Conservation (phyloP, 2,329 filamentous ascomycete species). For the Fusarium sp. region DNA sequence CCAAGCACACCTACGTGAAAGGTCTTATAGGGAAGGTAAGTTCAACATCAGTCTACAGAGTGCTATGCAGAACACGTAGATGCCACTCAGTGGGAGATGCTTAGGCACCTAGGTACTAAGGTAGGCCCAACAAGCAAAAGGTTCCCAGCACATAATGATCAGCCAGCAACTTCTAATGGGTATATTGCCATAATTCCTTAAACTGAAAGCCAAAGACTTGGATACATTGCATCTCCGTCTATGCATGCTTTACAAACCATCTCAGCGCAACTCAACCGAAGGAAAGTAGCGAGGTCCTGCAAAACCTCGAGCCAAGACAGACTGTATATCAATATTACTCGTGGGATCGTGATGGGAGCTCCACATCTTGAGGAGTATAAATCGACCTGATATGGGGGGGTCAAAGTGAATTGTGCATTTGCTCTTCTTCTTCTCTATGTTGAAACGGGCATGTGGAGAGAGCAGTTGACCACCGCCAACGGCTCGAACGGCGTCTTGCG, state of each 20-base stretch:
- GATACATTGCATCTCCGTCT: background rate
- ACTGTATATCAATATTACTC: slow-evolving; percentile 88
- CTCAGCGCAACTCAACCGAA: slow-evolving; percentile 67
- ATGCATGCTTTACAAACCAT: background rate
- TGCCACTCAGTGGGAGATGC: background rate
- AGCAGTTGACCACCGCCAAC: slow-evolving; percentile 70
- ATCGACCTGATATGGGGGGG: slow-evolving; percentile 81
- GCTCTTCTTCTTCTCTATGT: slow-evolving; percentile 82
- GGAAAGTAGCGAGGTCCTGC: slow-evolving; percentile 88
- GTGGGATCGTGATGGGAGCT: slow-evolving; percentile 72
- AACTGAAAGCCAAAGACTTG: background rate
- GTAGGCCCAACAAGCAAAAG: background rate
- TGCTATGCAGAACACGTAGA: background rate
- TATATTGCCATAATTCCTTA: slow-evolving; percentile 13
- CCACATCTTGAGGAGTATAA: slow-evolving; percentile 91
- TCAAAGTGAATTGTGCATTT: slow-evolving; percentile 89
- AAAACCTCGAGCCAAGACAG: slow-evolving; percentile 83
- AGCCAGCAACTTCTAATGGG: background rate
- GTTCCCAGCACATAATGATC: background rate
- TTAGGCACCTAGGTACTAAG: no score
- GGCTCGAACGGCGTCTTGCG: slow-evolving; percentile 65
- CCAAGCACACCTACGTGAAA: background rate
- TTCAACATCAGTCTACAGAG: background rate
- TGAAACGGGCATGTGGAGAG: slow-evolving; percentile 81
- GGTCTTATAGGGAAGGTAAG: background rate